A percentile compares a stretch with the other conserved stretches of the same genome.
These are phyloP conservation scores for Chlorella sp. DNA, from an alignment of 139 green algal species.

Conservation along the genomic window DNA sequence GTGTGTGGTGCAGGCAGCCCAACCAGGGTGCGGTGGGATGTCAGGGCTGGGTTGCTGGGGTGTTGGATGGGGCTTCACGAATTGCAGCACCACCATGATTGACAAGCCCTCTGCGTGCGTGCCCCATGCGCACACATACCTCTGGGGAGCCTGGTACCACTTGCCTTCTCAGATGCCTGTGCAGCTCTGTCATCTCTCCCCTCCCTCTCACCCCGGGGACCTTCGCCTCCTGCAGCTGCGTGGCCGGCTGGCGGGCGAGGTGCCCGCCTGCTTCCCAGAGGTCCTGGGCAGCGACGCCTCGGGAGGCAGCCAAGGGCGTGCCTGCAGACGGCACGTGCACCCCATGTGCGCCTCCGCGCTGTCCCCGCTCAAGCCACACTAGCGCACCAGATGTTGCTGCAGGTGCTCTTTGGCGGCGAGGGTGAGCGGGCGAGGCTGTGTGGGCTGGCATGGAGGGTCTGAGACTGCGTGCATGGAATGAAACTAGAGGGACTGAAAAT, in stretches of 20 bases:
- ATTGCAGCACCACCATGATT: neutral
- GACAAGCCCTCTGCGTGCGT: too few relatives aligned
- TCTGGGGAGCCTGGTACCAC: too few relatives aligned
- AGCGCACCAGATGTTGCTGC: conserved; percentile 35
- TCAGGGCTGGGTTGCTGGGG: too few relatives aligned
- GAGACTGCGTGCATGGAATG: too few relatives aligned
- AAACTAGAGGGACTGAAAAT: too few relatives aligned
- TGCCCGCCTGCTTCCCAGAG: conserved; percentile 48
- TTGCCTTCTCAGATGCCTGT: neutral
- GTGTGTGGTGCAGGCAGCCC: too few relatives aligned
- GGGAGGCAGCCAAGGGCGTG: conserved; percentile 36
- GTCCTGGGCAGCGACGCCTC: conserved; percentile 52
- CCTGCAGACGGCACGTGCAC: conserved; percentile 76
- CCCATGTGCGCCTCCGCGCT: conserved; percentile 67
- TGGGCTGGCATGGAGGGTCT: neutral
- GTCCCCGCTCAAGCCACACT: conserved; percentile 64
- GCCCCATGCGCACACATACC: too few relatives aligned
- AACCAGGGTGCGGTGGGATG: too few relatives aligned
- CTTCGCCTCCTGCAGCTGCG: conserved; percentile 30
- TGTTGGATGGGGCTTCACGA: neutral
- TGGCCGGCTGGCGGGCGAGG: conserved; percentile 21
- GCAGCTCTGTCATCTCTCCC: too few relatives aligned
- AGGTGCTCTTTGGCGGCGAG: conserved; percentile 38
- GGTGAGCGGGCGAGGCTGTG: conserved; percentile 26
- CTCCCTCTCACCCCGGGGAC: too few relatives aligned